phyloP scores from a whole-genome alignment of 306 rosid species.

The Trifolium fragiferum region DNA sequence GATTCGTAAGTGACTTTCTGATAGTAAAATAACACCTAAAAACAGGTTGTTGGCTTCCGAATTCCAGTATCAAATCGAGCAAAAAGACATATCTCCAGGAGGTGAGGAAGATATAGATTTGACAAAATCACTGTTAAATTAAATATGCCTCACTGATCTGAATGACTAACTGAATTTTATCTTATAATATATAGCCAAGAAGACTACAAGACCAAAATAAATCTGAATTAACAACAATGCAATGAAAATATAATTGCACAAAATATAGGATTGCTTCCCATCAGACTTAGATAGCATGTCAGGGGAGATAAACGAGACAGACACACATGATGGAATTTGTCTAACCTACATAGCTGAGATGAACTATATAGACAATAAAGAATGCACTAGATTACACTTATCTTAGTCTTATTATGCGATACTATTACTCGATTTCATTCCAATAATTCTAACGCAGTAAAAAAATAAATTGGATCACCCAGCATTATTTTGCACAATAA shows the following conservation, averaged over 20 bases:
- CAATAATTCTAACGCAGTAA: constrained; percentile 10
- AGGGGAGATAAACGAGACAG: background rate
- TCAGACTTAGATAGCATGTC: background rate
- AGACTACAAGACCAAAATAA: background rate
- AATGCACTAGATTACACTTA: background rate
- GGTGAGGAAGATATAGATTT: background rate
- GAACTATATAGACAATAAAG: background rate
- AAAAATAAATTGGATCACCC: constrained; percentile 1
- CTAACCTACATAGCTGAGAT: constrained; percentile 5
- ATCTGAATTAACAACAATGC: background rate
- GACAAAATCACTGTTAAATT: constrained; percentile 1
- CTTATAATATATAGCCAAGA: constrained; percentile 17
- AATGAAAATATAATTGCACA: background rate
- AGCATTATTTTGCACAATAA: constrained; percentile 15
- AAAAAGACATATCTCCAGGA: background rate
- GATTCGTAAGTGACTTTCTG: constrained; percentile 13
- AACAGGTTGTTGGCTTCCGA: background rate
- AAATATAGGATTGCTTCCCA: constrained; percentile 2
- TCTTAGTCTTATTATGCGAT: background rate
- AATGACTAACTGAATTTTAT: background rate
- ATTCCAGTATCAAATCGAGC: background rate
- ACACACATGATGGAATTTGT: background rate
- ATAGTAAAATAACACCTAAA: constrained; percentile 1
- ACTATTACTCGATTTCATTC: background rate
- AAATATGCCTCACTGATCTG: background rate